A percentile compares a stretch with the other conserved stretches of the same genome.
Evolutionary conservation across 2,329 filamentous ascomycete species (phyloP).

Genomic region (Monilinia fructigena): DNA sequence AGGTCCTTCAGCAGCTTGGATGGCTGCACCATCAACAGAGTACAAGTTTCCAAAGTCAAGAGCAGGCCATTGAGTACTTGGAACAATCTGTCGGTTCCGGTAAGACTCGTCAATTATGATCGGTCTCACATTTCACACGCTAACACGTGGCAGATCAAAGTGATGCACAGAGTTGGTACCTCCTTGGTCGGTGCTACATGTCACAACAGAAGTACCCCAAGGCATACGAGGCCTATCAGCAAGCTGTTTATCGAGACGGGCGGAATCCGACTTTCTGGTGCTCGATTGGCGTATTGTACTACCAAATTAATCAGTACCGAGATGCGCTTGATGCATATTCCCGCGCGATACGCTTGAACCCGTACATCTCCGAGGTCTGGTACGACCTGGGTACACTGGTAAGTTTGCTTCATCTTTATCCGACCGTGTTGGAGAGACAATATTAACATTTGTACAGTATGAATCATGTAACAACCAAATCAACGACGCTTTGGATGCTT

Average conservation of each 20-base stretch:
- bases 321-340: slow-evolving; percentile 98
- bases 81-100: slow-evolving; percentile 94
- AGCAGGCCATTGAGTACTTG: slow-evolving; percentile 93
- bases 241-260: slow-evolving; percentile 96
- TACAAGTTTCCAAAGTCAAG: slow-evolving; percentile 85
- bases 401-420: slow-evolving; percentile 47
- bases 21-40: slow-evolving; percentile 98
- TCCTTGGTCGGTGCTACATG: slow-evolving; percentile 98
- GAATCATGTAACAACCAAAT: slow-evolving; percentile 99
- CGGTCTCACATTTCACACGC: slow-evolving; percentile 32
- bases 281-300: slow-evolving; percentile 97
- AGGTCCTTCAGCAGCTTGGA: slow-evolving; percentile 94
- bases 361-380: slow-evolving; percentile 98
- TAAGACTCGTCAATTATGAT: slow-evolving; percentile 48
- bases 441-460: slow-evolving; percentile 57
- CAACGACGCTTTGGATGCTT: slow-evolving; percentile 91
- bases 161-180: slow-evolving; percentile 98
- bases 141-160: slow-evolving; percentile 68
- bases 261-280: slow-evolving; percentile 99
- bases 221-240: slow-evolving; percentile 96
- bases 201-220: slow-evolving; percentile 98
- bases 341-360: slow-evolving; percentile 91
- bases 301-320: slow-evolving; percentile 99
- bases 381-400: slow-evolving; percentile 95
- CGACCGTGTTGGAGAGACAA: slow-evolving; percentile 31